Evolutionary conservation across 202 grass and related monocot species (phyloP).

Genomic region (Setaria italica): DNA sequence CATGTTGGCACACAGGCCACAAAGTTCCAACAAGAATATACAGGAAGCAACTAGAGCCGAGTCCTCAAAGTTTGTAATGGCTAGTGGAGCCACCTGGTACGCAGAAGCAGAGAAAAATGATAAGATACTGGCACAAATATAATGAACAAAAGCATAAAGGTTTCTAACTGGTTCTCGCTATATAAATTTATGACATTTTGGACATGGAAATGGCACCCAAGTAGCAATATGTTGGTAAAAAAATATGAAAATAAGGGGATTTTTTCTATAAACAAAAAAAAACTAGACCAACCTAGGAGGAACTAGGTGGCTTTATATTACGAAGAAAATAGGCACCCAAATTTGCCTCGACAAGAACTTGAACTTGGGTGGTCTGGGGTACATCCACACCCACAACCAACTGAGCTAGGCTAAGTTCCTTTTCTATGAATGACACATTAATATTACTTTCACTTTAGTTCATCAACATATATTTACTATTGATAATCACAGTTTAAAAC

Average conservation of each 20-base stretch:
- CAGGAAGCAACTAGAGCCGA: slow-evolving; percentile 82
- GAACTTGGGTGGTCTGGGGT: not conserved
- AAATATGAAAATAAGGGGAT: slow-evolving; percentile 8
- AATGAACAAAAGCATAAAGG: slow-evolving; percentile 40
- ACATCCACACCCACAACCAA: not conserved
- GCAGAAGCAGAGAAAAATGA: slow-evolving; percentile 37
- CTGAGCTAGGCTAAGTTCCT: not conserved
- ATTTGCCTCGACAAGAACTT: not conserved
- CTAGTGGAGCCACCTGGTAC: slow-evolving; percentile 82
- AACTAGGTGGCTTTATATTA: not conserved
- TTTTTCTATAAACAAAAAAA: not conserved
- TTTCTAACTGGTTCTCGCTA: not conserved
- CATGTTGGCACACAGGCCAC: slow-evolving; percentile 86
- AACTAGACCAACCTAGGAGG: not conserved
- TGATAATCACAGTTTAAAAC: too few relatives aligned
- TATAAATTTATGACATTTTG: slow-evolving; percentile 1
- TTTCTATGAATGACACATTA: too few relatives aligned
- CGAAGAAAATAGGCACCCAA: not conserved
- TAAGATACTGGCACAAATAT: slow-evolving; percentile 21
- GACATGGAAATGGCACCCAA: not conserved
- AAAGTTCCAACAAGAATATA: slow-evolving; percentile 87
- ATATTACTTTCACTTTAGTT: too few relatives aligned
- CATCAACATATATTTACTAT: too few relatives aligned
- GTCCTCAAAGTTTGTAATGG: slow-evolving; percentile 91
- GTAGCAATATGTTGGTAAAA: not conserved